Percentiles rank a stretch among this genome's conserved stretches.
phyloP scores from a whole-genome alignment of 306 rosid genomes.

The Pueraria montana region DNA sequence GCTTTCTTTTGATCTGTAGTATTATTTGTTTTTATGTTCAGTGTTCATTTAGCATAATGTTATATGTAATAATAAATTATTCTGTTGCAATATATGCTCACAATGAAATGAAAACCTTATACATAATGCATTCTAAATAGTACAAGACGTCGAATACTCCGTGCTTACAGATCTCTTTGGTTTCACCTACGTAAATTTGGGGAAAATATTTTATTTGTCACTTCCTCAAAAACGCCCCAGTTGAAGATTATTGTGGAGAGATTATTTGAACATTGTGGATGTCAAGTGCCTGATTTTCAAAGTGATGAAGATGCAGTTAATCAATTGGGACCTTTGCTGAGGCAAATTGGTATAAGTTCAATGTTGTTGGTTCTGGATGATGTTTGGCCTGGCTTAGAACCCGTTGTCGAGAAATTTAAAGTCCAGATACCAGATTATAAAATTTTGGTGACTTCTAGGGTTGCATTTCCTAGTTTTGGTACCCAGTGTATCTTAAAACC shows the following conservation, averaged over 20 bases:
- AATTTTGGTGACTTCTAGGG: slow-evolving; percentile 75
- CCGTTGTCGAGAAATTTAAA: slow-evolving; percentile 55
- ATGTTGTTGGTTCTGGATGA: slow-evolving; percentile 69
- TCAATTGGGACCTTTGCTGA: slow-evolving; percentile 41
- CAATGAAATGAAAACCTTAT: not conserved
- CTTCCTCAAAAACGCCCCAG: slow-evolving; percentile 54
- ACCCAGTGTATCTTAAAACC: slow-evolving; percentile 44
- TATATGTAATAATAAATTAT: not conserved
- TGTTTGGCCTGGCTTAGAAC: slow-evolving; percentile 70
- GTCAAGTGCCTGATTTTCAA: slow-evolving; percentile 42
- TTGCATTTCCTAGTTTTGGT: slow-evolving; percentile 49
- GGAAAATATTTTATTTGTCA: slow-evolving; percentile 60
- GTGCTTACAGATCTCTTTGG: slow-evolving; percentile 30
- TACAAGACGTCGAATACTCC: not conserved
- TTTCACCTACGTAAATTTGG: slow-evolving; percentile 52
- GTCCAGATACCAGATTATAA: slow-evolving; percentile 58
- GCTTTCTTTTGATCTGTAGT: not conserved
- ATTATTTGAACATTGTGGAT: slow-evolving; percentile 47
- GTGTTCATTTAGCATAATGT: not conserved
- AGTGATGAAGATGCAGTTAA: slow-evolving; percentile 41
- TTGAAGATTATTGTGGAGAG: slow-evolving; percentile 55
- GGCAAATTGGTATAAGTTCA: slow-evolving; percentile 37
- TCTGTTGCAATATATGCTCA: not conserved
- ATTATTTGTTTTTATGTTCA: not conserved
- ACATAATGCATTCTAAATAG: not conserved